Evolutionary conservation across 169 alveolate species (phyloP).

Genomic region (Pseudocohnilembus persalinus): DNA sequence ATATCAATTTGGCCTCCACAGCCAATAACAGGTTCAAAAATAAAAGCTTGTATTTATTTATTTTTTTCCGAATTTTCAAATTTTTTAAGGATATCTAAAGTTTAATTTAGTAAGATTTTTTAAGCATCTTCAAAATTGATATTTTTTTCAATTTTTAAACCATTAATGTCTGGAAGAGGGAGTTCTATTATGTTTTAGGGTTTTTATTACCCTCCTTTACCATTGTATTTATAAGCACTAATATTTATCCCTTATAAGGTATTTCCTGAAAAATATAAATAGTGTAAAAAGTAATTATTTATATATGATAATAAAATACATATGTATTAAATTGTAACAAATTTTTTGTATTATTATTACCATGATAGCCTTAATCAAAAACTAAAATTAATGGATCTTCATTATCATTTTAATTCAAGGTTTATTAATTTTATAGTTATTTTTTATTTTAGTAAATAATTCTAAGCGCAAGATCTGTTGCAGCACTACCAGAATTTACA

Average conservation of each 20-base stretch:
- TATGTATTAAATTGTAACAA: too few relatives aligned
- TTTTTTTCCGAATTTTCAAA: too few relatives aligned
- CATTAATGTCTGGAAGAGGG: background rate
- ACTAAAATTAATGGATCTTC: background rate
- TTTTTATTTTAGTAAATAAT: too few relatives aligned
- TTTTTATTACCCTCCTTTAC: background rate
- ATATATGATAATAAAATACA: too few relatives aligned
- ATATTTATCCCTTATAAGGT: background rate
- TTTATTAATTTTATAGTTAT: too few relatives aligned
- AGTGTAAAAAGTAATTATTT: too few relatives aligned
- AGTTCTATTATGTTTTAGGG: background rate
- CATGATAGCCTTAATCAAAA: constrained; percentile 24
- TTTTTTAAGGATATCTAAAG: too few relatives aligned
- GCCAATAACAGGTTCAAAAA: background rate
- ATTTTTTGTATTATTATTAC: constrained; percentile 9
- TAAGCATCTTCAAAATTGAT: too few relatives aligned
- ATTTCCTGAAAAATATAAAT: background rate
- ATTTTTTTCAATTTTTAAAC: too few relatives aligned
- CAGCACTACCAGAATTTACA: constrained; percentile 57
- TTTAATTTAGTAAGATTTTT: too few relatives aligned
- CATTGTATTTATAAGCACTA: background rate
- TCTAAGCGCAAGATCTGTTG: constrained; percentile 51
- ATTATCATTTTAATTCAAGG: constrained; percentile 45
- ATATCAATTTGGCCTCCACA: background rate
- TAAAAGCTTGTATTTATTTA: too few relatives aligned